Evolutionary conservation across 805 yeast genomes (phyloP).

Genomic region (Candida nanaspora): DNA sequence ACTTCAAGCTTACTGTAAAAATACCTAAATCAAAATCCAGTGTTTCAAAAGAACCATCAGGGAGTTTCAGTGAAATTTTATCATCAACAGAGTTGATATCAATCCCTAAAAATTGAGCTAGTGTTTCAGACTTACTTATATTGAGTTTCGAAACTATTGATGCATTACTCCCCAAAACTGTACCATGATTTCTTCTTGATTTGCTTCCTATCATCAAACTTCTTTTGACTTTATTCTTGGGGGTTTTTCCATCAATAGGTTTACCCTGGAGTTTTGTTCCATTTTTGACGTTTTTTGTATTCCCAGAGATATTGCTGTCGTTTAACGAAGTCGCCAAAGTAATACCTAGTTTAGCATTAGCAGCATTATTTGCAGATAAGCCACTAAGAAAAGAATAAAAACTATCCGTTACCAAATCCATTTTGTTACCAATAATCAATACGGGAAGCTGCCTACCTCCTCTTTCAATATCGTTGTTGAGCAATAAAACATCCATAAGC

Average conservation of each 20-base stretch:
- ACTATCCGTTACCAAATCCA: constrained; percentile 10
- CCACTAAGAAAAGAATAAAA: background rate
- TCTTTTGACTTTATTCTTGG: background rate
- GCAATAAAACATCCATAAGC: constrained; percentile 12
- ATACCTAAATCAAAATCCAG: constrained; percentile 16
- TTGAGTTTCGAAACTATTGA: background rate
- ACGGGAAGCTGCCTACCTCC: constrained; percentile 12
- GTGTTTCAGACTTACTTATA: constrained; percentile 2
- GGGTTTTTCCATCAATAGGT: background rate
- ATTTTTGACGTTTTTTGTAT: no score
- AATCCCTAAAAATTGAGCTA: constrained; percentile 15
- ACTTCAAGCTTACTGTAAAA: constrained; percentile 15
- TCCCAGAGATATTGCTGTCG: no score
- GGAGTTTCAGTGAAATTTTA: background rate
- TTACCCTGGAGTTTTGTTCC: no score
- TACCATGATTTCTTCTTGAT: background rate
- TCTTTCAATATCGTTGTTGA: constrained; percentile 10
- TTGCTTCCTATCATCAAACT: background rate
- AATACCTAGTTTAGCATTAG: background rate
- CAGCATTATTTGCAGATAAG: no score
- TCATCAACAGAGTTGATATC: constrained; percentile 2
- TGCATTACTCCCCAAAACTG: background rate
- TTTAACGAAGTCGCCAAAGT: no score
- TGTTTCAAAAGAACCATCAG: constrained; percentile 1
- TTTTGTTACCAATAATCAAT: constrained; percentile 23